Evolutionary conservation across 2,329 filamentous ascomycete species (phyloP), one percentile per base, ranked within the genome.

Genomic region (Byssothecium circinans): DNA sequence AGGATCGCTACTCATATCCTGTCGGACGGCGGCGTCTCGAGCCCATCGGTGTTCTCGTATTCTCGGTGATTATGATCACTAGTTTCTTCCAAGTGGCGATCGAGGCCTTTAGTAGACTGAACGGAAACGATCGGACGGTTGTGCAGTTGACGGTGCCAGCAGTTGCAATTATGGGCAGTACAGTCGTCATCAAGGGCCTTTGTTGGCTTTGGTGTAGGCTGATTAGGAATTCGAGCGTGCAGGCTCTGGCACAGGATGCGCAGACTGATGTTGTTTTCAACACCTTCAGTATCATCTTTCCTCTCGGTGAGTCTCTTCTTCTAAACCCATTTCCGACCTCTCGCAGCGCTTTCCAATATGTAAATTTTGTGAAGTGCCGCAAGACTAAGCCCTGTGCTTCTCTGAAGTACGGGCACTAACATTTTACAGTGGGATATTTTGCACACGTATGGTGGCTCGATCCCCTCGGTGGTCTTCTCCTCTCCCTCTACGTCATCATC

Each of bases 121-220:
- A 78, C 7, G 75, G 77, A 1, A 68, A 76, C 2, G 79, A 89
- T 47, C 87, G 83, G 58, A 76, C 79, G 15, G 75, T 95, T 15
- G 84, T 96, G n/a, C 71, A 88, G 59, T 80, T 96, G 14, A 83
- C 86, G 0, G 62, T 85, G 14, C 81, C 89, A 0, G 87, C 90
- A 4, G 84, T 95, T 47, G 74, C 76, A 40, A 92, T 95, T 67
- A 95, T 96, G 90, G 73, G 85, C 4, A 77, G 81, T 32, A 95
- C 91, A 0, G 87, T 95, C 32, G 70, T 91, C 35, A 85, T 95
- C 70, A 95, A 95, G 69, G 83, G 87, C 17, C 73, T 82, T 8
- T 91, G 88, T 71, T 96, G 89, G 88, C 65, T 95, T 32, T 95
- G 88, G 88, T 95, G 89, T 67, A 87, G 90, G 6, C 70, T 94